phyloP scores from a whole-genome alignment of 163 green algal species.

The Chlorella variabilis region DNA sequence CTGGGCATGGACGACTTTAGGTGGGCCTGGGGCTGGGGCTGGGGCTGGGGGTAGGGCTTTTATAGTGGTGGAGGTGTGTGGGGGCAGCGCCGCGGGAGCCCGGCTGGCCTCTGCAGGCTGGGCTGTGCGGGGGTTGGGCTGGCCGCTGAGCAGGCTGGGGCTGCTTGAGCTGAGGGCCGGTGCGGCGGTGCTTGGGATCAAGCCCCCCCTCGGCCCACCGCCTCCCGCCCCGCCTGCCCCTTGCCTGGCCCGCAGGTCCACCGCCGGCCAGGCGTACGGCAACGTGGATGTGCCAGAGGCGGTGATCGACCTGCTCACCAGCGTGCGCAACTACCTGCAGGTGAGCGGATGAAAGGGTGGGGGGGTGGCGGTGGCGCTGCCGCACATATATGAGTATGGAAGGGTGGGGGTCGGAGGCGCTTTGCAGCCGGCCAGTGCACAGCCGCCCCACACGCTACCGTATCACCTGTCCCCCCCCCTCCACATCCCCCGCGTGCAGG shows the following conservation, averaged over 20 bases:
- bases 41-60: neutral
- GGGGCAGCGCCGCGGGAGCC: no score
- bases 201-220: no score
- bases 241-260: slow-evolving; percentile 37
- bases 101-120: no score
- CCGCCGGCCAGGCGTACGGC: slow-evolving; percentile 51
- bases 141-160: no score
- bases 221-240: neutral
- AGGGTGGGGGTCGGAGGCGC: no score
- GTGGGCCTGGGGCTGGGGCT: neutral
- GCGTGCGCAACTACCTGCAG: slow-evolving; percentile 71
- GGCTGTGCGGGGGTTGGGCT: no score
- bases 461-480: no score
- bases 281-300: slow-evolving; percentile 61
- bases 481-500: slow-evolving; percentile 63
- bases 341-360: neutral
- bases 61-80: neutral
- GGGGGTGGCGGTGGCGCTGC: neutral
- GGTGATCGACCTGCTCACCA: slow-evolving; percentile 78
- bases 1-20: slow-evolving; percentile 68
- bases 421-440: no score
- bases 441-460: neutral
- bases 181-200: neutral
- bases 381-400: neutral
- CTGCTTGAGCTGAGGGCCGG: no score